These are phyloP conservation scores for Orobanche coerulescens DNA, from an alignment of 257 asterid species.

Conservation along the genomic window DNA sequence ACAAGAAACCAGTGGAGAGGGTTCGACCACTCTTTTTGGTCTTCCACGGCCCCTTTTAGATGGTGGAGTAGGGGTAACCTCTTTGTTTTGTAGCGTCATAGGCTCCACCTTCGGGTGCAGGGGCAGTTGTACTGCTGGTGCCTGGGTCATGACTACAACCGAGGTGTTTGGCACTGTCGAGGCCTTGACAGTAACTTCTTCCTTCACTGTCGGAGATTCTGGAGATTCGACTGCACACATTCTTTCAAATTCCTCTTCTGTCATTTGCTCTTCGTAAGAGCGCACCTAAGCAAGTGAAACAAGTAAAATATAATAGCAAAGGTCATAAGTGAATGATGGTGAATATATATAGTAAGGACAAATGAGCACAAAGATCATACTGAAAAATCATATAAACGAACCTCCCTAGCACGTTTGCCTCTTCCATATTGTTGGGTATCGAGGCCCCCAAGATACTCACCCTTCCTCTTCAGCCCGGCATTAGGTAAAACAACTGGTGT, in stretches of 20 bases:
- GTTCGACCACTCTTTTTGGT: constrained; percentile 61
- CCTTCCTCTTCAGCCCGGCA: constrained; percentile 67
- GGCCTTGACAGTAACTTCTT: constrained; percentile 44
- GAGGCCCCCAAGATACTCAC: constrained; percentile 74
- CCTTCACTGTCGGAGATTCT: constrained; percentile 54
- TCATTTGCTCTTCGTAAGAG: constrained; percentile 95
- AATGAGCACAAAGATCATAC: constrained; percentile 8
- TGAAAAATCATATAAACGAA: constrained; percentile 29
- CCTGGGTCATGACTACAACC: constrained; percentile 21
- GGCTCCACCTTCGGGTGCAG: constrained; percentile 34
- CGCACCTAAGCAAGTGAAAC: constrained; percentile 60
- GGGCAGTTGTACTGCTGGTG: constrained; percentile 27
- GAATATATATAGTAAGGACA: constrained; percentile 6
- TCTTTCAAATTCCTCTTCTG: constrained; percentile 95
- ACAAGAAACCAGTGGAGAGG: constrained; percentile 31
- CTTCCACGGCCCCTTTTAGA: constrained; percentile 95
- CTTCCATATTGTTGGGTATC: constrained; percentile 97
- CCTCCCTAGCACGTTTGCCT: constrained; percentile 99
- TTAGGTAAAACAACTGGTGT: constrained; percentile 35
- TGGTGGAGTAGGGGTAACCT: constrained; percentile 44
- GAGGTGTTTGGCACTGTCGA: constrained; percentile 32
- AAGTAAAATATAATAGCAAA: constrained; percentile 19
- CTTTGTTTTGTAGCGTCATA: constrained; percentile 30
- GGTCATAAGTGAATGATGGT: neutral
- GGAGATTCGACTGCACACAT: constrained; percentile 83